A percentile compares a stretch with the other conserved stretches of the same genome.
Conservation (phyloP, 2,329 filamentous ascomycete species). For the Neurospora sp. region DNA sequence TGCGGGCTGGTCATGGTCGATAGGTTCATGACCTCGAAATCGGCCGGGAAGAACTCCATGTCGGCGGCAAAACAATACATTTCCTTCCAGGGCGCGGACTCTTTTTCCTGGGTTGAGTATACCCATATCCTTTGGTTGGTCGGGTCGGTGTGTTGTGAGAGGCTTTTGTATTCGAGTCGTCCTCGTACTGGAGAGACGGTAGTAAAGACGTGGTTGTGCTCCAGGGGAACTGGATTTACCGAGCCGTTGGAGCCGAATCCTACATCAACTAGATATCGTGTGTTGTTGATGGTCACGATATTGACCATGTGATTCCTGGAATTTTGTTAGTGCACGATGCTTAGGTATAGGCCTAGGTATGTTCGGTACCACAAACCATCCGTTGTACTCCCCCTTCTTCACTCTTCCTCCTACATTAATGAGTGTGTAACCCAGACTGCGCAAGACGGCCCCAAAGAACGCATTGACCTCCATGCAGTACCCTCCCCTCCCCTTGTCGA, state of each 20-base stretch:
- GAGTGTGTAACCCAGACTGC: conserved; percentile 37
- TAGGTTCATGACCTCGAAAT: conserved; percentile 39
- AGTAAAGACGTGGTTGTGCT: conserved; percentile 15
- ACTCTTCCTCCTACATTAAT: conserved; percentile 40
- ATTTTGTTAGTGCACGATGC: background rate
- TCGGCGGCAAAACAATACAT: conserved; percentile 41
- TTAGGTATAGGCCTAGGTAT: background rate
- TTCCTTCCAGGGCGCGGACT: conserved; percentile 31
- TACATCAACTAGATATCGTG: conserved; percentile 45
- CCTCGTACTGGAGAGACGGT: conserved; percentile 36
- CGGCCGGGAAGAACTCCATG: conserved; percentile 34
- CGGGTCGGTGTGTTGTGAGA: conserved; percentile 24
- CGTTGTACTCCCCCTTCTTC: conserved; percentile 15
- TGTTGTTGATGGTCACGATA: conserved; percentile 42
- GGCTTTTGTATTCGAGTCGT: conserved; percentile 29
- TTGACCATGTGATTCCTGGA: conserved; percentile 49
- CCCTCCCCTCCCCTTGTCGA: conserved; percentile 35
- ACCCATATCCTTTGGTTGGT: conserved; percentile 28
- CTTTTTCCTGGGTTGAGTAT: conserved; percentile 23
- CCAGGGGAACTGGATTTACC: conserved; percentile 24
- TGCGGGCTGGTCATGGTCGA: conserved; percentile 24
- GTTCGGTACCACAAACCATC: conserved; percentile 17
- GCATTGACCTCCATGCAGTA: conserved; percentile 43
- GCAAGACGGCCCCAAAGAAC: conserved; percentile 37
- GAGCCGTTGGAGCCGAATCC: conserved; percentile 45